Evolutionary conservation across 768 basidiomycete genomes (phyloP).

Genomic region (Agaricus sinodeliciosus): DNA sequence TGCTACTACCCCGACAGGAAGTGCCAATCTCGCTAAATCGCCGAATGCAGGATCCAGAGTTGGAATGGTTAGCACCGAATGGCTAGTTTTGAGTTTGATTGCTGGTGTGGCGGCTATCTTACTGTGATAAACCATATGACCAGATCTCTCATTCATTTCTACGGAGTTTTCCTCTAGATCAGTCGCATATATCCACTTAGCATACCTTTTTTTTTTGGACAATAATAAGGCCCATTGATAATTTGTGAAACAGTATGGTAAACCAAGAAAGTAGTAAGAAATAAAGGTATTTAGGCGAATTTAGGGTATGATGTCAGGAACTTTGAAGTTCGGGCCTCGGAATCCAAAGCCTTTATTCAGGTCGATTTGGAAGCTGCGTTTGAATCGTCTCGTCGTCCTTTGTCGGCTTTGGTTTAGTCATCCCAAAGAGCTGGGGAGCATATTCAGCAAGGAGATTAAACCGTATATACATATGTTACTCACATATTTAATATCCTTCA

Average conservation of each 20-base stretch:
- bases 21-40: neutral
- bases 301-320: too few species aligned
- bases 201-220: neutral
- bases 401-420: slow-evolving; percentile 13
- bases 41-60: neutral
- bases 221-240: too few species aligned
- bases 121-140: neutral
- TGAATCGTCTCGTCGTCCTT: neutral
- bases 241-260: too few species aligned
- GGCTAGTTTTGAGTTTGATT: neutral
- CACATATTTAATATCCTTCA: slow-evolving; percentile 63
- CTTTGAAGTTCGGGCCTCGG: too few species aligned
- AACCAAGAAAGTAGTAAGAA: too few species aligned
- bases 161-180: neutral
- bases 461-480: slow-evolving; percentile 15
- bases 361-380: neutral
- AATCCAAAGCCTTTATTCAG: too few species aligned
- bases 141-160: neutral
- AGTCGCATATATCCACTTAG: neutral
- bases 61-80: neutral
- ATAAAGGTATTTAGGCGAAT: too few species aligned
- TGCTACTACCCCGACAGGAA: neutral
- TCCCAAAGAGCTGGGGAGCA: slow-evolving; percentile 28
- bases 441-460: neutral
- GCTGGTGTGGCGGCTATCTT: slow-evolving; percentile 4